Evolutionary conservation across 108 stramenopile genomes (phyloP).

Genomic region (Pseudonitzschia multistriata): DNA sequence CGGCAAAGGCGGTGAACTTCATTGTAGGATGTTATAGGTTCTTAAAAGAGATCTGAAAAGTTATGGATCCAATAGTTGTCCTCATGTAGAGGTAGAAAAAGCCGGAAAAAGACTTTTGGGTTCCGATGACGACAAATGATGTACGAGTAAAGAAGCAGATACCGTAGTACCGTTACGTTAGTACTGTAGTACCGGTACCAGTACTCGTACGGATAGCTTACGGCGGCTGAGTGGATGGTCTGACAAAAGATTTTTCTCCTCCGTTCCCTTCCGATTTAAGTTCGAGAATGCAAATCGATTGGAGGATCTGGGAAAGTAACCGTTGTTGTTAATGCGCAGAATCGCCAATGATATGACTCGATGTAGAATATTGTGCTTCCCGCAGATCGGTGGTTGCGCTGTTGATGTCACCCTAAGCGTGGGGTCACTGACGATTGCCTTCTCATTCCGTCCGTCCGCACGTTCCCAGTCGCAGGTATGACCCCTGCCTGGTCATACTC

Average conservation of each 20-base stretch:
- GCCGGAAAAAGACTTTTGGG: not conserved
- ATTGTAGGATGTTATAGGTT: not conserved
- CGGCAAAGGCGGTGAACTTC: not conserved
- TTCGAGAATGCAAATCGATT: conserved; percentile 9
- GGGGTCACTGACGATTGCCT: conserved; percentile 2
- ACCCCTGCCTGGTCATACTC: no score
- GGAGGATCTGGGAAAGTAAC: not conserved
- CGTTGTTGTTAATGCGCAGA: not conserved
- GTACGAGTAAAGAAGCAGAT: not conserved
- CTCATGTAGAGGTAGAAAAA: no score
- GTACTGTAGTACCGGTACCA: no score
- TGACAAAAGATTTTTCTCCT: conserved; percentile 2
- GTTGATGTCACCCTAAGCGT: not conserved
- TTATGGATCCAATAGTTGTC: no score
- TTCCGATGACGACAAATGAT: not conserved
- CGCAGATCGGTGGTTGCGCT: not conserved
- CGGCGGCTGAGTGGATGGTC: not conserved
- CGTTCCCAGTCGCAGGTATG: no score
- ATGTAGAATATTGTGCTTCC: not conserved
- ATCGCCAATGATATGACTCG: not conserved
- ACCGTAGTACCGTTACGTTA: no score
- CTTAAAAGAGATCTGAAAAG: not conserved
- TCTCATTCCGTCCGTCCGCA: conserved; percentile 6
- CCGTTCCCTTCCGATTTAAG: not conserved
- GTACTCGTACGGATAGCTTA: no score